These are phyloP conservation scores for Vitis cinerea DNA, from an alignment of 164 flowering plant genomes.

Conservation along the genomic window DNA sequence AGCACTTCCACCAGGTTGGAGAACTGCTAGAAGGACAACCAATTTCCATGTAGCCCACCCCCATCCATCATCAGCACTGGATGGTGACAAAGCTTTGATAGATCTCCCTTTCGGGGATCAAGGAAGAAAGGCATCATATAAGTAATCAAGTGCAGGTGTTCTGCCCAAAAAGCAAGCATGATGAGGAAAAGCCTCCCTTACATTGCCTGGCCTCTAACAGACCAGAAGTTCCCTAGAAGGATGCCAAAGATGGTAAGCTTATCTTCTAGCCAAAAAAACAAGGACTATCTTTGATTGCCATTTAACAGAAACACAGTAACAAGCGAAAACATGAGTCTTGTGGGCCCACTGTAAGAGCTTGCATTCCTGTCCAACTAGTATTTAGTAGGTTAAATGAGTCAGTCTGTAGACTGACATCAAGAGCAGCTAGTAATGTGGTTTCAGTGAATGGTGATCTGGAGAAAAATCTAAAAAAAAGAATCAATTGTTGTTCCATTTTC, in stretches of 20 bases:
- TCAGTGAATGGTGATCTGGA: slow-evolving; percentile 27
- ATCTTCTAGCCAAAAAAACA: slow-evolving; percentile 61
- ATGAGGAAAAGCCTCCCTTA: slow-evolving; percentile 25
- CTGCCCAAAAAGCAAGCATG: slow-evolving; percentile 23
- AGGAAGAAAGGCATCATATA: slow-evolving; percentile 27
- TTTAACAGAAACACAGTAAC: slow-evolving; percentile 35
- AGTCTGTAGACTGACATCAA: slow-evolving; percentile 64
- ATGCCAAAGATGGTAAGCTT: slow-evolving; percentile 48
- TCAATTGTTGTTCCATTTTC: slow-evolving; percentile 5
- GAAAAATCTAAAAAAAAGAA: slow-evolving; percentile 11
- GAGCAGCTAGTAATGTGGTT: slow-evolving; percentile 32
- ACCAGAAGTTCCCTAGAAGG: slow-evolving; percentile 44
- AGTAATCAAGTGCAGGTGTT: slow-evolving; percentile 27
- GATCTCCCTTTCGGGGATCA: slow-evolving; percentile 30
- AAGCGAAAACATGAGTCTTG: slow-evolving; percentile 24
- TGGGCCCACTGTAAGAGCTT: slow-evolving; percentile 59
- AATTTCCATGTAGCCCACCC: slow-evolving; percentile 78
- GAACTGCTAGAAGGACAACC: slow-evolving; percentile 85
- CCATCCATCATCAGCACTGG: slow-evolving; percentile 42
- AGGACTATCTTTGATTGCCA: slow-evolving; percentile 70
- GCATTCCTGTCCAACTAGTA: slow-evolving; percentile 85
- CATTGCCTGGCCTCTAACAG: slow-evolving; percentile 26
- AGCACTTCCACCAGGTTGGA: slow-evolving; percentile 69
- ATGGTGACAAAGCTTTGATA: slow-evolving; percentile 36
- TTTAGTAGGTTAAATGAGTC: slow-evolving; percentile 90